Conservation (phyloP, 768 basidiomycete genomes). For the Lepiota venenata region DNA sequence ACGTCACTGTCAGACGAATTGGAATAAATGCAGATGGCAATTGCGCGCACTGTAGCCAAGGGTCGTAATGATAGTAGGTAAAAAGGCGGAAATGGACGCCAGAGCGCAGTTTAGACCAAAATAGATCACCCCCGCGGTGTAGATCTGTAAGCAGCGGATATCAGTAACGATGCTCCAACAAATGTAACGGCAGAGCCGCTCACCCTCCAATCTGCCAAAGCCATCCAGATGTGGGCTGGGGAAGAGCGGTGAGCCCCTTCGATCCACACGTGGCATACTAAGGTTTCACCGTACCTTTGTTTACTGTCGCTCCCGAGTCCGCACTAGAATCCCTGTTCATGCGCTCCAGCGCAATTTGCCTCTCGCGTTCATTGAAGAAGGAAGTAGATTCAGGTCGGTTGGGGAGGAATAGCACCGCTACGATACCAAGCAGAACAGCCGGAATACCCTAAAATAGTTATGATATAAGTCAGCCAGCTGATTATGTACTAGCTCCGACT, state of each 20-base stretch:
- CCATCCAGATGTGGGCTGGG: conserved; percentile 57
- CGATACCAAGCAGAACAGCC: conserved; percentile 56
- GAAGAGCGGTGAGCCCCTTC: background rate
- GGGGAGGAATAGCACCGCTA: conserved; percentile 55
- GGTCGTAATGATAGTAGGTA: conserved; percentile 77
- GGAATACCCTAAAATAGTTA: conserved; percentile 52
- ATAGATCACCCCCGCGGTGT: conserved; percentile 68
- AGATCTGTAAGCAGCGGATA: conserved; percentile 37
- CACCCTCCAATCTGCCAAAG: conserved; percentile 73
- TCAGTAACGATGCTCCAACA: background rate
- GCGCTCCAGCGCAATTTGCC: conserved; percentile 61
- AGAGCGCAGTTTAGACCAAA: conserved; percentile 76
- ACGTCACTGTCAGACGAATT: conserved; percentile 7
- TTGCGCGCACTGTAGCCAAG: conserved; percentile 62
- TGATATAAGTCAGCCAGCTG: background rate
- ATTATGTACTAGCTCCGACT: background rate
- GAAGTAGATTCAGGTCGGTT: conserved; percentile 69
- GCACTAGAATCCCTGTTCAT: conserved; percentile 65
- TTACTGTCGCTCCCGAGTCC: conserved; percentile 61
- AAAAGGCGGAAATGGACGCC: conserved; percentile 78
- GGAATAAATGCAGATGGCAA: background rate
- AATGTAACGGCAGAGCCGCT: conserved; percentile 15
- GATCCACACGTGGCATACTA: background rate
- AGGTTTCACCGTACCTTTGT: conserved; percentile 41
- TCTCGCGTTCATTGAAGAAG: conserved; percentile 49